Conservation (phyloP, 352 stramenopile species). For the Phytophthora pistaciae region DNA sequence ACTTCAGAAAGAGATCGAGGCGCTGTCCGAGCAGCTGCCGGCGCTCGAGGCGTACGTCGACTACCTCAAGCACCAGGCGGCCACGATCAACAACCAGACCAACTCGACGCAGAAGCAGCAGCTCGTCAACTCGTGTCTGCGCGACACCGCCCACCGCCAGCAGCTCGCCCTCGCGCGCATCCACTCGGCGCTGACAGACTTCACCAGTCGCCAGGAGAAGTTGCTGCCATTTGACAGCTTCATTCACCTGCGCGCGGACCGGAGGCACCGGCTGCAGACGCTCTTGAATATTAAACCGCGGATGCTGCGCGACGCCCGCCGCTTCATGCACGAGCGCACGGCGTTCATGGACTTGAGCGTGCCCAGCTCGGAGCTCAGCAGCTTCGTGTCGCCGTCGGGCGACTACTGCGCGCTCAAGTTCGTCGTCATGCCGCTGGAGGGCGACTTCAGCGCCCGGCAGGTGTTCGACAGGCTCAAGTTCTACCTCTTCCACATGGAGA, state of each 20-base stretch:
- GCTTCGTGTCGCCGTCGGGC: slow-evolving; percentile 34
- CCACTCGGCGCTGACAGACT: slow-evolving; percentile 36
- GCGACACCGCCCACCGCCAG: slow-evolving; percentile 25
- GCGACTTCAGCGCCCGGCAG: slow-evolving; percentile 22
- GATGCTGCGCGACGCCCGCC: slow-evolving; percentile 33
- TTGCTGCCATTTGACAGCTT: slow-evolving; percentile 38
- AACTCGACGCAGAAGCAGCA: slow-evolving; percentile 42
- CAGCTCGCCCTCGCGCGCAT: slow-evolving; percentile 27
- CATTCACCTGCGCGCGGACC: slow-evolving; percentile 32
- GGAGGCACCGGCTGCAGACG: slow-evolving; percentile 15
- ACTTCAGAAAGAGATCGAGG: slow-evolving; percentile 43
- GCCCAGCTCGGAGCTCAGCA: slow-evolving; percentile 27
- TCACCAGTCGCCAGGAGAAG: slow-evolving; percentile 36
- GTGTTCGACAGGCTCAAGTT: slow-evolving; percentile 41
- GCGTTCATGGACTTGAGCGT: slow-evolving; percentile 28
- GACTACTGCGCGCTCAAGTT: slow-evolving; percentile 40
- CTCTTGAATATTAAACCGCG: slow-evolving; percentile 16
- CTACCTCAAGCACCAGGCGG: slow-evolving; percentile 45
- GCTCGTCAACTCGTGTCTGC: slow-evolving; percentile 42
- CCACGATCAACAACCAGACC: slow-evolving; percentile 30
- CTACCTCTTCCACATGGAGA: slow-evolving; percentile 45
- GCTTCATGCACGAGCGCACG: slow-evolving; percentile 39
- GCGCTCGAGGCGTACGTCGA: slow-evolving; percentile 42
- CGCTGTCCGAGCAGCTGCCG: slow-evolving; percentile 29
- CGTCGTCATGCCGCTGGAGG: slow-evolving; percentile 36